These are phyloP conservation scores for Epichloe festucae DNA, from an alignment of 2,329 filamentous ascomycete genomes.

Conservation along the genomic window DNA sequence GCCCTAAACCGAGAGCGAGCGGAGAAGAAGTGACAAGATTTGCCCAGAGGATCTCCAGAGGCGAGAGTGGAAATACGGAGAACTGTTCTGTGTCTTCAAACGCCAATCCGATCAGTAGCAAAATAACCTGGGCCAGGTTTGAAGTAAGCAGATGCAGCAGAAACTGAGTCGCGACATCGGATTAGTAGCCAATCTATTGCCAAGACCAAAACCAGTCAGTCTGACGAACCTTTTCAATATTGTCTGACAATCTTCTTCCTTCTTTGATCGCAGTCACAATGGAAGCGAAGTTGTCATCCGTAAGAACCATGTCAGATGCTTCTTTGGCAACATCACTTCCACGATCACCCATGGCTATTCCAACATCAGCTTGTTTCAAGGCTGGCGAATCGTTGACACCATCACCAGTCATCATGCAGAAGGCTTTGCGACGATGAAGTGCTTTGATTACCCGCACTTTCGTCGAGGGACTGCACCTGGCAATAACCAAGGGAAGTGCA, in stretches of 20 bases:
- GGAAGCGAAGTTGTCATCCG: constrained; percentile 79
- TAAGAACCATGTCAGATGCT: constrained; percentile 77
- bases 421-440: constrained; percentile 53
- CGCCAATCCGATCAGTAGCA: constrained; percentile 53
- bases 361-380: constrained; percentile 59
- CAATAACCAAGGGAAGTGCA: constrained; percentile 52
- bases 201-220: not conserved
- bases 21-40: constrained; percentile 63
- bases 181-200: not conserved
- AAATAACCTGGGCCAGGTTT: constrained; percentile 57
- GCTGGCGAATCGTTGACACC: constrained; percentile 66
- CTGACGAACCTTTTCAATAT: constrained; percentile 53
- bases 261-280: constrained; percentile 62
- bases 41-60: constrained; percentile 64
- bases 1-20: constrained; percentile 57
- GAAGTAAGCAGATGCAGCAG: constrained; percentile 54
- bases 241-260: constrained; percentile 56
- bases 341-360: constrained; percentile 61
- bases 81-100: constrained; percentile 48
- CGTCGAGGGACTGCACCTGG: constrained; percentile 55
- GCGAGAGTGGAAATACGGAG: constrained; percentile 58
- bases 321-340: constrained; percentile 67
- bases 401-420: constrained; percentile 64
- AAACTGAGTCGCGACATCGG: constrained; percentile 26
- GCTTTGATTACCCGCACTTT: constrained; percentile 68